Conservation (phyloP, 495 filamentous ascomycete genomes). For the Opeltia flavorubescens region DNA sequence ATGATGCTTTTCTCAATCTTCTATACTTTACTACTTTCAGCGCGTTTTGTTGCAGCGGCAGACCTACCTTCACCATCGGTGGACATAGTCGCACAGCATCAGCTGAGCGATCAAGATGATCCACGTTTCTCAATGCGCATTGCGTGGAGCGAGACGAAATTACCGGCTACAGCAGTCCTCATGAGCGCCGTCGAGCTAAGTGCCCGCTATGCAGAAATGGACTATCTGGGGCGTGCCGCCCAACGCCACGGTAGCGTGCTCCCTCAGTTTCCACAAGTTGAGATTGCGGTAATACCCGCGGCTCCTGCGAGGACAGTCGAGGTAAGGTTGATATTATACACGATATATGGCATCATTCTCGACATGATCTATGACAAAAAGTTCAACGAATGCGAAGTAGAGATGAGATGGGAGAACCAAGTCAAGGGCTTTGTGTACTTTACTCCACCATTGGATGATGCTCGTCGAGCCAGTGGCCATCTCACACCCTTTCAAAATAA, state of each 20-base stretch:
- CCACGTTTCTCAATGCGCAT: conserved; percentile 1
- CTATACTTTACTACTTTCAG: too few species aligned
- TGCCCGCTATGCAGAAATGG: conserved; percentile 1
- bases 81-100: too few species aligned
- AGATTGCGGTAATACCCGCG: not conserved
- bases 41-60: too few species aligned
- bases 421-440: conserved; percentile 4
- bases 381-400: not conserved
- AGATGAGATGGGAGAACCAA: not conserved
- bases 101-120: not conserved
- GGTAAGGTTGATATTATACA: not conserved
- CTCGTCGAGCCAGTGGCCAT: not conserved
- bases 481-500: not conserved
- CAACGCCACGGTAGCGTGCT: not conserved
- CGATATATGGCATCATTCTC: not conserved
- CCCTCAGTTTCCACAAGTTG: not conserved
- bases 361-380: not conserved
- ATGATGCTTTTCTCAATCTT: too few species aligned
- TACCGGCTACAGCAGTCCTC: not conserved
- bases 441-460: not conserved
- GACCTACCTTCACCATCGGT: too few species aligned
- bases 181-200: conserved; percentile 1
- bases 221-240: not conserved
- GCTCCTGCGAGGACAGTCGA: not conserved
- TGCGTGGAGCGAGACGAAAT: not conserved